phyloP scores from a whole-genome alignment of 2,329 filamentous ascomycete species.

The Penicillium sclerotigenum region DNA sequence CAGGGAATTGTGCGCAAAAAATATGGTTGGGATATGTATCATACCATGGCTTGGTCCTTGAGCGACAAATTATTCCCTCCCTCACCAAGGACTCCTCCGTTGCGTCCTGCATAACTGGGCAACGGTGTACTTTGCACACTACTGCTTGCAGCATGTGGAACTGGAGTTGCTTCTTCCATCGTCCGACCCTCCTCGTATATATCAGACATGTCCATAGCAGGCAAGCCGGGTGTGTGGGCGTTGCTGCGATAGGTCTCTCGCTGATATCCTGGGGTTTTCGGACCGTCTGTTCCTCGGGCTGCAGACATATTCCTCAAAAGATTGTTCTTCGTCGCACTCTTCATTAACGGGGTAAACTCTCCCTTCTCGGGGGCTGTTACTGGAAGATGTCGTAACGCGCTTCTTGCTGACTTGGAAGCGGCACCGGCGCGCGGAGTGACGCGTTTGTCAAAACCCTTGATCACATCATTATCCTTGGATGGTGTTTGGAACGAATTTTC shows the following conservation, averaged over 20 bases:
- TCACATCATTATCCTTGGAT: conserved; percentile 70
- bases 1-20: not conserved
- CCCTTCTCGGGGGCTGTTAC: conserved; percentile 54
- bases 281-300: conserved; percentile 53
- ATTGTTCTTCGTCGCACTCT: conserved; percentile 69
- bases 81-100: conserved; percentile 69
- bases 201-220: conserved; percentile 67
- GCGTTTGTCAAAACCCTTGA: conserved; percentile 68
- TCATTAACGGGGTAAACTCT: conserved; percentile 93
- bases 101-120: conserved; percentile 62
- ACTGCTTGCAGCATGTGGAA: conserved; percentile 73
- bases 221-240: conserved; percentile 71
- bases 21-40: not conserved
- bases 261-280: conserved; percentile 67
- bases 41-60: conserved; percentile 86
- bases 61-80: conserved; percentile 82
- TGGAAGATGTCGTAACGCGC: conserved; percentile 67
- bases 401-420: conserved; percentile 40
- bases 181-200: conserved; percentile 63
- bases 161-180: conserved; percentile 66
- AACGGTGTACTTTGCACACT: conserved; percentile 82
- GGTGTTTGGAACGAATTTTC: conserved; percentile 85
- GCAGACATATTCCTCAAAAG: conserved; percentile 57
- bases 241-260: conserved; percentile 62
- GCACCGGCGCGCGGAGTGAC: conserved; percentile 73